Evolutionary conservation across 352 stramenopile genomes (phyloP), one percentile per base, ranked within the genome.

Genomic region (Thraustochytrium striatum): DNA sequence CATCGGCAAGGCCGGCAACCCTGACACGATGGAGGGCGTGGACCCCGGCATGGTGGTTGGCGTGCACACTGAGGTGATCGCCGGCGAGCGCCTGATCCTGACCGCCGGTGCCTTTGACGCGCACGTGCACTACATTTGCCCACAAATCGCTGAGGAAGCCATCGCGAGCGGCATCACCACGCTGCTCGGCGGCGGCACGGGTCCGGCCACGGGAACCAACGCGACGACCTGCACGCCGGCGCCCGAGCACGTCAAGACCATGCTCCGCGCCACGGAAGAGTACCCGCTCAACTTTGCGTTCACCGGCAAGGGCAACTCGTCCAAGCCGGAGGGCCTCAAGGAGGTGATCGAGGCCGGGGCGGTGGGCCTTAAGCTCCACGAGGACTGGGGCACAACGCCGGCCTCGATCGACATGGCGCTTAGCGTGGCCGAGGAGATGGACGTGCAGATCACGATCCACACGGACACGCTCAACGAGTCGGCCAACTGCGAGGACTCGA

Each of bases 401-500:
- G 90, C 89, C 2, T 88, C 93, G 2, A 98, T 98, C 84, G 92
- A 98, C 85, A 89, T 87, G 35, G 97, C 91, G 53, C 87, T 98
- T 19, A 83, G 81, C 1, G 91, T 97, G 50, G 93, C 93, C 0
- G 93, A 98, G 50, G 81, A 89, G 25, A 91, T 95, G 72, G 92
- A 97, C 83, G 86, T 97, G 53, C 91, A 97, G 81, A 90, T 98
- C 39, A 98, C 94, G 25, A 98, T 98, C 80, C 95, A 98, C 85
- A 98, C 95, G 5, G 95, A 98, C 86, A 98, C 95, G 11, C 84
- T 98, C 53, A 98, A 98, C 85, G 95, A 98, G 82, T 96, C 90
- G 39, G 91, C 90, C 33, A 98, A 93, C 85, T 92, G 97, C 0
- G 92, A 98, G 82, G 92, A 97, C 81, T 96, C 92, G 44, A 92